These are phyloP conservation scores for Penicillium sp. DNA, from an alignment of 2,329 filamentous ascomycete genomes.

Conservation along the genomic window DNA sequence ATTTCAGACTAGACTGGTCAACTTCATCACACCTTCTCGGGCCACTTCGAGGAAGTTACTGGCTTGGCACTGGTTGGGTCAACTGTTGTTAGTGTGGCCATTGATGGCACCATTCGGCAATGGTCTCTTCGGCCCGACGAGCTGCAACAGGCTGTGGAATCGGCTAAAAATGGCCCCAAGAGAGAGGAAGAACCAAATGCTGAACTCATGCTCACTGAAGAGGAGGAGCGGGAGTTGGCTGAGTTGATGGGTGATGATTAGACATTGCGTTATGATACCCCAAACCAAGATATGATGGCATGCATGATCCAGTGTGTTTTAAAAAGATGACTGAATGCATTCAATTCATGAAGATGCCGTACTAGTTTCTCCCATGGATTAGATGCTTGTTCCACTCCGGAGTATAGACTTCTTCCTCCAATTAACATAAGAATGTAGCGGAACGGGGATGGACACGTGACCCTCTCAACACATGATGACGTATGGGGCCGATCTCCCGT, in stretches of 20 bases:
- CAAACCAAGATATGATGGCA: conserved; percentile 1
- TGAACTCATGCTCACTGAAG: conserved; percentile 70
- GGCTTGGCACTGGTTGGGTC: conserved; percentile 67
- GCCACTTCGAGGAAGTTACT: conserved; percentile 93
- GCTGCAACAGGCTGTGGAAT: conserved; percentile 60
- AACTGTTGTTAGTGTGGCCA: conserved; percentile 76
- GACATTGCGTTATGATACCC: conserved; percentile 23
- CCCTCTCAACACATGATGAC: conserved; percentile 36
- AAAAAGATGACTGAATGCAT: neutral
- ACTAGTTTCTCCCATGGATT: neutral
- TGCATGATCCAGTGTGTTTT: conserved; percentile 1
- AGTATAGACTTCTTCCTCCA: neutral
- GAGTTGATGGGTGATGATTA: conserved; percentile 79
- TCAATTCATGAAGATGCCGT: neutral
- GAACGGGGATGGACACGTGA: conserved; percentile 29
- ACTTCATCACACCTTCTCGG: conserved; percentile 72
- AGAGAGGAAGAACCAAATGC: conserved; percentile 51
- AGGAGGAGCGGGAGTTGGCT: conserved; percentile 90
- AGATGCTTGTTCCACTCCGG: too few relatives aligned
- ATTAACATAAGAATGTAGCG: neutral
- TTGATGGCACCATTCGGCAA: conserved; percentile 83
- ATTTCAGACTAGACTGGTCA: conserved; percentile 62
- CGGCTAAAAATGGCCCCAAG: conserved; percentile 49
- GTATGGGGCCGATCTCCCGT: conserved; percentile 40
- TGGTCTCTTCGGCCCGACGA: conserved; percentile 74